Conservation (phyloP, 441 rosid genomes). For the Populus hybrid region DNA sequence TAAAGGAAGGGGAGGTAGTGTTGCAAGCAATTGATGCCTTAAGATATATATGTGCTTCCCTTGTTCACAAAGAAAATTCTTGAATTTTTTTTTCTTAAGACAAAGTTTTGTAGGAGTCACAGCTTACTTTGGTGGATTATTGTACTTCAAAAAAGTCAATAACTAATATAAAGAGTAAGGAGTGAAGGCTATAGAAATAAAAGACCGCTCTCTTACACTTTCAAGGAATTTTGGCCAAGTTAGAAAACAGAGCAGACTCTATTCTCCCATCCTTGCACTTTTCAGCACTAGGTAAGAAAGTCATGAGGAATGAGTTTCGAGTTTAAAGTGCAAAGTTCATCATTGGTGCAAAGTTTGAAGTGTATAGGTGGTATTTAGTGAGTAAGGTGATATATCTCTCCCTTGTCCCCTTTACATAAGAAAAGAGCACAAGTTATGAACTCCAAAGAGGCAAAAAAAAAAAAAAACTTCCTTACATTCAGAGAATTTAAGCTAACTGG, state of each 20-base stretch:
- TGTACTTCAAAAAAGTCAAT: not conserved
- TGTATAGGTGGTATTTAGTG: not conserved
- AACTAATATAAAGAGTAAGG: not conserved
- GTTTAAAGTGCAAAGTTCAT: not conserved
- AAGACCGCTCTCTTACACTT: not conserved
- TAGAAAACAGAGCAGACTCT: not conserved
- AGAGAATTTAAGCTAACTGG: not conserved
- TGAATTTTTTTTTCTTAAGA: not conserved
- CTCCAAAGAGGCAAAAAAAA: not conserved
- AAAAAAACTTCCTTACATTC: not conserved
- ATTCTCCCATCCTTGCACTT: not conserved
- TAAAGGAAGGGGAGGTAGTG: too few relatives aligned
- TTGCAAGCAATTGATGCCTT: too few relatives aligned
- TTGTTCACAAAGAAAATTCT: not conserved
- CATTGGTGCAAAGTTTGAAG: not conserved
- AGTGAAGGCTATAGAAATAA: not conserved
- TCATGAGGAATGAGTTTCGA: not conserved
- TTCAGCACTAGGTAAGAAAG: not conserved
- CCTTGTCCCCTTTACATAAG: not conserved
- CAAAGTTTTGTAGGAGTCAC: not conserved
- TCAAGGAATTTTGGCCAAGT: not conserved
- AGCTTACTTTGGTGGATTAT: not conserved
- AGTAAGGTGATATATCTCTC: not conserved
- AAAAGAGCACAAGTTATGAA: not conserved
- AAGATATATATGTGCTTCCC: too few relatives aligned